These are phyloP conservation scores for Telfairia occidentalis DNA, from an alignment of 331 rosid genomes.

Conservation along the genomic window DNA sequence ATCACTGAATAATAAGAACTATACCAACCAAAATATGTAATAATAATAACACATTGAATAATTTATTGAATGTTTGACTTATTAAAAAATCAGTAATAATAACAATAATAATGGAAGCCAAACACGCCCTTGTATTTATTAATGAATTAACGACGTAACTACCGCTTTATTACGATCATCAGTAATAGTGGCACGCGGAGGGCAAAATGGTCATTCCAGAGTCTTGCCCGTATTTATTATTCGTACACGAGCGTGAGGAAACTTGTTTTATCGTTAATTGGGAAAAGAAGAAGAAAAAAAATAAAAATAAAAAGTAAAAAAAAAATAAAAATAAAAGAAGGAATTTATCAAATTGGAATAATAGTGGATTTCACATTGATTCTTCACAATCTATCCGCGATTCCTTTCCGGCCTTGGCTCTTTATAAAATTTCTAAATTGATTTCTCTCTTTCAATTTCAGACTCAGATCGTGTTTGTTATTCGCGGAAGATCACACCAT, in stretches of 20 bases:
- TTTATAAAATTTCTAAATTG: not conserved
- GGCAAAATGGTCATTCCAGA: conserved; percentile 22
- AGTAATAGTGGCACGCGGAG: conserved; percentile 34
- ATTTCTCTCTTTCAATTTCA: conserved; percentile 11
- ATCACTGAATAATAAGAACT: not conserved
- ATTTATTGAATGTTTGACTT: not conserved
- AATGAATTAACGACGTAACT: conserved; percentile 7
- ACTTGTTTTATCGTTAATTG: conserved; percentile 27
- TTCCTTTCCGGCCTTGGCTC: conserved; percentile 19
- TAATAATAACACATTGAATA: not conserved
- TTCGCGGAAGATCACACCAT: conserved; percentile 29
- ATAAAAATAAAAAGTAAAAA: not conserved
- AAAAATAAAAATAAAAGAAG: not conserved
- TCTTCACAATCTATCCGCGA: conserved; percentile 28
- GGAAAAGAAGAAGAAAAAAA: conserved; percentile 9
- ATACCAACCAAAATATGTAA: not conserved
- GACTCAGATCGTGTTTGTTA: conserved; percentile 5
- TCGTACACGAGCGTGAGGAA: conserved; percentile 69
- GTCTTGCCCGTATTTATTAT: conserved; percentile 16
- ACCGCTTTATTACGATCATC: conserved; percentile 6
- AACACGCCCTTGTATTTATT: conserved; percentile 12
- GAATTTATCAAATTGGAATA: conserved; percentile 28
- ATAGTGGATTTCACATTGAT: conserved; percentile 29
- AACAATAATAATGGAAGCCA: conserved; percentile 12
- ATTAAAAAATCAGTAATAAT: not conserved